Conservation (phyloP, 768 basidiomycete species). For the Infundibulicybe gibba region DNA sequence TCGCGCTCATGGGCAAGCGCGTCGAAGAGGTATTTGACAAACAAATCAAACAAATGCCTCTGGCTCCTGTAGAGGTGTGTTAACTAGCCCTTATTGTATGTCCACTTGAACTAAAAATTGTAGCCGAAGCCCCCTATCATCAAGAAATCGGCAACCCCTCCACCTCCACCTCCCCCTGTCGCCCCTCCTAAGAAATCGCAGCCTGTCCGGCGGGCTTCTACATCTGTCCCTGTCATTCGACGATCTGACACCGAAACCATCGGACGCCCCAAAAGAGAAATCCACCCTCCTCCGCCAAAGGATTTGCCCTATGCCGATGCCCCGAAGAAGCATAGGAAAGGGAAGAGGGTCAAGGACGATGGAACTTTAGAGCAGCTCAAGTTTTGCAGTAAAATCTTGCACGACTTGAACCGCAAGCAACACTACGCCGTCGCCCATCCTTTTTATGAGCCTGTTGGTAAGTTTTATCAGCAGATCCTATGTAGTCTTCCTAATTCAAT, state of each 20-base stretch:
- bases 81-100: slow-evolving; percentile 3
- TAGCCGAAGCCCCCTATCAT: slow-evolving; percentile 37
- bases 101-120: slow-evolving; percentile 1
- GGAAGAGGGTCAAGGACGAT: slow-evolving; percentile 59
- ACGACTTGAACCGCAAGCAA: slow-evolving; percentile 76
- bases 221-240: slow-evolving; percentile 79
- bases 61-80: slow-evolving; percentile 64
- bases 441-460: slow-evolving; percentile 94
- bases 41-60: slow-evolving; percentile 78
- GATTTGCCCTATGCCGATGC: slow-evolving; percentile 81
- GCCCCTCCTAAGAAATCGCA: slow-evolving; percentile 43
- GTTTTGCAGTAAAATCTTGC: slow-evolving; percentile 74
- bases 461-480: slow-evolving; percentile 25
- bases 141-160: slow-evolving; percentile 43
- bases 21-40: slow-evolving; percentile 87
- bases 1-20: slow-evolving; percentile 76
- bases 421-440: slow-evolving; percentile 69
- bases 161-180: slow-evolving; percentile 34
- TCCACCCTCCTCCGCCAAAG: slow-evolving; percentile 92
- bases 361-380: slow-evolving; percentile 80
- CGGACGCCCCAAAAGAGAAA: slow-evolving; percentile 94
- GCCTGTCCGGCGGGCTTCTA: slow-evolving; percentile 67
- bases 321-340: slow-evolving; percentile 65
- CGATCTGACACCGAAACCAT: slow-evolving; percentile 64
- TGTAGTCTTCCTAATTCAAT: background rate